phyloP scores from a whole-genome alignment of 2,329 filamentous ascomycete genomes.

The Sarocladium strictum region DNA sequence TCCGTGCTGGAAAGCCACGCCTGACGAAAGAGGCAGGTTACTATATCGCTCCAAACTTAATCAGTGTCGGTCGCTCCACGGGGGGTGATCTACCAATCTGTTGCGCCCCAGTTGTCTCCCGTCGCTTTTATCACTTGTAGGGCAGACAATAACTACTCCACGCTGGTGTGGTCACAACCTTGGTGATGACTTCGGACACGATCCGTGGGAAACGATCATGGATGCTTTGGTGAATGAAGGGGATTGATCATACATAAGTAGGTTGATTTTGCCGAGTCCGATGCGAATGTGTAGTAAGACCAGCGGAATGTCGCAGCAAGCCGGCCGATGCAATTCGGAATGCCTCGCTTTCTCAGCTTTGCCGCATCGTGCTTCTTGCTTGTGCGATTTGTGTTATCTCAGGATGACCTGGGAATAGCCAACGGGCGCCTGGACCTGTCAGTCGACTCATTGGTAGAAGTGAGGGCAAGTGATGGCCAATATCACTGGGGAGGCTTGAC shows the following conservation, averaged over 20 bases:
- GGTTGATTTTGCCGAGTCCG: background rate
- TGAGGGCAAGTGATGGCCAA: conserved; percentile 42
- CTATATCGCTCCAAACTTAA: background rate
- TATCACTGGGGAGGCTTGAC: conserved; percentile 56
- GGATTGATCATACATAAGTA: too few relatives aligned
- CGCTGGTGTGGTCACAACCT: background rate
- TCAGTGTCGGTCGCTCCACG: background rate
- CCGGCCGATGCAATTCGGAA: too few relatives aligned
- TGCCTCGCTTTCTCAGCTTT: background rate
- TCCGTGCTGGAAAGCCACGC: background rate
- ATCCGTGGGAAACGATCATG: too few relatives aligned
- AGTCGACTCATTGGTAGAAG: conserved; percentile 36
- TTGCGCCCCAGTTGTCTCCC: background rate
- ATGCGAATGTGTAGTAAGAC: background rate
- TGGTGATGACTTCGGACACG: background rate
- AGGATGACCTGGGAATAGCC: conserved; percentile 26
- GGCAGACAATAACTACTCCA: background rate
- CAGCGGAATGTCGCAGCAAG: too few relatives aligned
- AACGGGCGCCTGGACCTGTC: conserved; percentile 34
- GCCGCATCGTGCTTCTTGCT: background rate
- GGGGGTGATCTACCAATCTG: background rate
- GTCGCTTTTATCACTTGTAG: background rate
- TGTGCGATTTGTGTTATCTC: background rate
- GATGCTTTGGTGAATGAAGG: too few relatives aligned
- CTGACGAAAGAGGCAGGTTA: background rate